phyloP scores from a whole-genome alignment of 2,329 filamentous ascomycete species.

The Colletotrichum tropicale region DNA sequence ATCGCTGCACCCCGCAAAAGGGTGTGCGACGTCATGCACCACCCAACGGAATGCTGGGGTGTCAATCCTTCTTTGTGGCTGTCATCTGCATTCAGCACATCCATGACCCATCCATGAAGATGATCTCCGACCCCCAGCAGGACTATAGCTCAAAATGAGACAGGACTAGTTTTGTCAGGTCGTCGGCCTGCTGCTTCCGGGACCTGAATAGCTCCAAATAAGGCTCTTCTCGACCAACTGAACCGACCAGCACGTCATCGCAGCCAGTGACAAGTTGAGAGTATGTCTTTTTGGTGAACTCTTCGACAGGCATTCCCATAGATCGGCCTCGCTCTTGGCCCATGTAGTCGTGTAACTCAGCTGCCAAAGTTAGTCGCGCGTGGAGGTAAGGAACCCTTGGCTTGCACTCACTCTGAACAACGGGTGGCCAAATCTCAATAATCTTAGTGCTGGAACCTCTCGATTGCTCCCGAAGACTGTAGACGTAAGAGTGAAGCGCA shows the following conservation, averaged over 20 bases:
- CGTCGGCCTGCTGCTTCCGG: background rate
- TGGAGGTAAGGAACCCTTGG: background rate
- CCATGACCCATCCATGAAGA: background rate
- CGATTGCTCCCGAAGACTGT: constrained; percentile 38
- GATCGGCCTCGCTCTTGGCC: constrained; percentile 19
- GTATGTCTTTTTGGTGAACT: constrained; percentile 41
- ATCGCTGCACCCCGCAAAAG: background rate
- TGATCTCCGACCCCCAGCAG: background rate
- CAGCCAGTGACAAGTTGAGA: constrained; percentile 34
- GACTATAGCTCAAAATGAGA: background rate
- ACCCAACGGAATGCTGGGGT: background rate
- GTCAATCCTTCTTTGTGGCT: background rate
- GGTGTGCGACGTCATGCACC: background rate
- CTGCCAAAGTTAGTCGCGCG: constrained; percentile 27
- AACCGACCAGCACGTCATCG: constrained; percentile 29
- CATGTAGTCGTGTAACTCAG: constrained; percentile 26
- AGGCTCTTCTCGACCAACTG: background rate
- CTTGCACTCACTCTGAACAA: constrained; percentile 32
- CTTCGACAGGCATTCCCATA: constrained; percentile 21
- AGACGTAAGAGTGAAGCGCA: constrained; percentile 43
- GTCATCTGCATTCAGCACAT: background rate
- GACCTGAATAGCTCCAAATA: background rate
- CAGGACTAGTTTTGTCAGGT: background rate
- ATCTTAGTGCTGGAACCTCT: constrained; percentile 33
- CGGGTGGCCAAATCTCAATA: constrained; percentile 41